These are phyloP conservation scores for Elongisporangium prolatum DNA, from an alignment of 352 stramenopile species.

Conservation along the genomic window DNA sequence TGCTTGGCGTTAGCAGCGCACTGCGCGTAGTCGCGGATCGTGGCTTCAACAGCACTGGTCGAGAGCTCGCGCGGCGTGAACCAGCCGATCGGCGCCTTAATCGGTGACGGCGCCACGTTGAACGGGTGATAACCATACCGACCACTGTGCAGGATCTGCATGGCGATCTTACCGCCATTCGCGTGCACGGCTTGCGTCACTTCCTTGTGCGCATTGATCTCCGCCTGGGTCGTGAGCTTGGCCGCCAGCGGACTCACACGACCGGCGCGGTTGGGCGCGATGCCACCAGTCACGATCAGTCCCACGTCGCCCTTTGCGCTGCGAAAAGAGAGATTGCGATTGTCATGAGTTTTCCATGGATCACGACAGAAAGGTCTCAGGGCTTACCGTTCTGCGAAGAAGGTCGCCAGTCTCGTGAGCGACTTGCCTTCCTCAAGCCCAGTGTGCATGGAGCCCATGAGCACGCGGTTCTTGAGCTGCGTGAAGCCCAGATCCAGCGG, in stretches of 20 bases:
- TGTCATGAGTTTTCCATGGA: not conserved
- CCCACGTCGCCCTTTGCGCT: constrained; percentile 90
- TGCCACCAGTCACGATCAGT: constrained; percentile 92
- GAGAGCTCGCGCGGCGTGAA: constrained; percentile 88
- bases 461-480: constrained; percentile 79
- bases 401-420: constrained; percentile 87
- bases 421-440: constrained; percentile 83
- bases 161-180: constrained; percentile 79
- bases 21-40: constrained; percentile 93
- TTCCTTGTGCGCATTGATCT: constrained; percentile 89
- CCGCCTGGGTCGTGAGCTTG: constrained; percentile 89
- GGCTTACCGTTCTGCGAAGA: constrained; percentile 88
- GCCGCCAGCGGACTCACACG: constrained; percentile 91
- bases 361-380: not conserved
- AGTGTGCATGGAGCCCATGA: constrained; percentile 93
- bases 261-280: constrained; percentile 92
- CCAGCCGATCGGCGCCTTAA: constrained; percentile 93
- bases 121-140: constrained; percentile 97
- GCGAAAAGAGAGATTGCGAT: not conserved
- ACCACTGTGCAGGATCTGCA: constrained; percentile 92
- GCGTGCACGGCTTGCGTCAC: constrained; percentile 94
- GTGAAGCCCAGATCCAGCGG: constrained; percentile 80
- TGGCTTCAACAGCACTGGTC: constrained; percentile 76
- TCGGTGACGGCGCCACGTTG: constrained; percentile 87
- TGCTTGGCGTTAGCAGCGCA: constrained; percentile 78